Percentiles rank a stretch among this genome's conserved stretches.
Conservation (phyloP, 192 early-diverging fungal species). For the Thamnidium elegans region DNA sequence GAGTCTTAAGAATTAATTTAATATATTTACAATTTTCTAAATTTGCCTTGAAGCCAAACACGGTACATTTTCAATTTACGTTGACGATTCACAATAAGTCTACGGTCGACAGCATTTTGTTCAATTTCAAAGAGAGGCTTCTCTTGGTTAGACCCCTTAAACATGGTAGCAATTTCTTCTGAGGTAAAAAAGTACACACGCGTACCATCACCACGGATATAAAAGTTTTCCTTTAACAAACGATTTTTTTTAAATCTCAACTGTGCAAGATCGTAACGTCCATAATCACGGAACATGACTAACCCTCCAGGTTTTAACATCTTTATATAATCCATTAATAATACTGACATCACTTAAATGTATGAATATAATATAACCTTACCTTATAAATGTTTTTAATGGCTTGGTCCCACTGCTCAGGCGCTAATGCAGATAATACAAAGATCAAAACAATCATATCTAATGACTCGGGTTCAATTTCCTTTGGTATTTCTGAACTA, state of each 20-base stretch:
- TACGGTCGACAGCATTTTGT: constrained; percentile 90
- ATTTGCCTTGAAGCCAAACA: constrained; percentile 96
- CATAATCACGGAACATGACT: constrained; percentile 92
- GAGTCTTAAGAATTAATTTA: too few relatives aligned
- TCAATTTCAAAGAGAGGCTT: constrained; percentile 59
- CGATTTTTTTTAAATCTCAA: constrained; percentile 92
- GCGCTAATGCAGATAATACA: constrained; percentile 90
- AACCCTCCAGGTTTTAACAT: constrained; percentile 88
- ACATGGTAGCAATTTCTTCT: constrained; percentile 32
- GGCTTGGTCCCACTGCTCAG: constrained; percentile 79
- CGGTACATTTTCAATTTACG: constrained; percentile 96
- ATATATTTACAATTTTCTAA: constrained; percentile 55
- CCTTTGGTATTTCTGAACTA: constrained; percentile 57
- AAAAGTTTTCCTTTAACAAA: constrained; percentile 90
- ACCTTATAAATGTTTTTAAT: constrained; percentile 78
- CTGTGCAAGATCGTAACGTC: constrained; percentile 96
- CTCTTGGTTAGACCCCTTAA: constrained; percentile 42
- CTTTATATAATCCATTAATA: background rate
- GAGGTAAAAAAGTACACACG: constrained; percentile 91
- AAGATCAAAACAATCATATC: constrained; percentile 95
- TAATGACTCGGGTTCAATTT: constrained; percentile 76
- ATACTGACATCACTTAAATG: background rate
- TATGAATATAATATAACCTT: background rate
- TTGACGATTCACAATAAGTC: constrained; percentile 90
- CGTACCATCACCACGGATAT: constrained; percentile 96